phyloP scores from a whole-genome alignment of 2,329 filamentous ascomycete species.

The Aspergillus sp. region DNA sequence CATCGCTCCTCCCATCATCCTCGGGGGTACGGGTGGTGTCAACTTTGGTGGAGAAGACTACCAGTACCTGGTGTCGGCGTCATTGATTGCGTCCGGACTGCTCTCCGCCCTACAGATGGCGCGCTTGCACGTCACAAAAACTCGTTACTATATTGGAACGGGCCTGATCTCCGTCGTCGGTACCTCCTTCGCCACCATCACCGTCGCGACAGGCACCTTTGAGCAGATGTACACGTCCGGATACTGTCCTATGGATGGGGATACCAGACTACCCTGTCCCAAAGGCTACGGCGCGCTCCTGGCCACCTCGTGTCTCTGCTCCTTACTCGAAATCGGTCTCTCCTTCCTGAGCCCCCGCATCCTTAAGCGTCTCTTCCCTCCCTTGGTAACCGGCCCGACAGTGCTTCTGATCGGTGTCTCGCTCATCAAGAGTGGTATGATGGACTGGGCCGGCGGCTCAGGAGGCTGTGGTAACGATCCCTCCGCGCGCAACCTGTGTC shows the following conservation, averaged over 20 bases:
- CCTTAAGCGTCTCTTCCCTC: constrained; percentile 64
- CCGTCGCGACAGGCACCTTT: constrained; percentile 61
- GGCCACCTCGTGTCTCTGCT: constrained; percentile 51
- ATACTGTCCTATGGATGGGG: constrained; percentile 58
- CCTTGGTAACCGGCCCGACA: constrained; percentile 65
- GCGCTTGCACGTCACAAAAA: constrained; percentile 60
- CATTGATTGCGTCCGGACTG: constrained; percentile 65
- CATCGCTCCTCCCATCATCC: constrained; percentile 63
- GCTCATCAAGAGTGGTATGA: constrained; percentile 61
- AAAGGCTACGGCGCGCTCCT: constrained; percentile 65
- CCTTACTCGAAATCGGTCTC: constrained; percentile 59
- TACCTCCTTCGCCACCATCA: constrained; percentile 65
- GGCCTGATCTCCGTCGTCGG: constrained; percentile 67
- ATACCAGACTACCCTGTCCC: constrained; percentile 60
- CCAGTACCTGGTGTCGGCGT: constrained; percentile 67
- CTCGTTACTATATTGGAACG: constrained; percentile 63
- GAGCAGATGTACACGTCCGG: constrained; percentile 63
- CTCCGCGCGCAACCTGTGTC: constrained; percentile 56
- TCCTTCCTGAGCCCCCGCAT: constrained; percentile 61
- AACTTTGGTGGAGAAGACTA: constrained; percentile 55
- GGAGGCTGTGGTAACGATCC: constrained; percentile 45
- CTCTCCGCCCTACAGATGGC: constrained; percentile 66
- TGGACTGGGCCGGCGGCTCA: constrained; percentile 66
- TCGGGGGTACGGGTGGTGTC: constrained; percentile 54
- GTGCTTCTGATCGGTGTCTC: constrained; percentile 66